Conservation (phyloP, 139 green algal genomes). For the Coelastrella sp. region DNA sequence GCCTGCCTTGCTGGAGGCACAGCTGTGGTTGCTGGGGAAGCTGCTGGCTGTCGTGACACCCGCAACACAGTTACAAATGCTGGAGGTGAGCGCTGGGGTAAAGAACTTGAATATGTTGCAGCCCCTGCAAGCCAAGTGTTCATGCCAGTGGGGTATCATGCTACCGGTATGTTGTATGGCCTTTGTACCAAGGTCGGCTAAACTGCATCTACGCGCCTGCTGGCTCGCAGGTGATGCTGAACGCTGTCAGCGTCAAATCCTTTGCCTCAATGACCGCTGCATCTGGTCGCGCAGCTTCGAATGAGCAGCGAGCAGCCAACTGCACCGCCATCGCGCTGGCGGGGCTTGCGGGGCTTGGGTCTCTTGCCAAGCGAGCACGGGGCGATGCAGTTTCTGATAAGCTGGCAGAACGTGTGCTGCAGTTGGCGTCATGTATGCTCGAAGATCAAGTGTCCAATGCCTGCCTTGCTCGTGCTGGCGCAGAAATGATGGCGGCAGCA, state of each 20-base stretch:
- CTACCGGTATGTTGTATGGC: too few relatives aligned
- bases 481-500: slow-evolving; percentile 75
- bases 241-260: too few relatives aligned
- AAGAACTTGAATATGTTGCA: too few relatives aligned
- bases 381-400: slow-evolving; percentile 6
- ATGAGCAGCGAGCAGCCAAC: slow-evolving; percentile 33
- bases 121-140: too few relatives aligned
- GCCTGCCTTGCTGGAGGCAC: slow-evolving; percentile 65
- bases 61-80: slow-evolving; percentile 63
- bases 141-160: too few relatives aligned
- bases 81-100: slow-evolving; percentile 68
- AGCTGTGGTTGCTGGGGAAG: slow-evolving; percentile 72
- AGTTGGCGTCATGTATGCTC: slow-evolving; percentile 47
- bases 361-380: slow-evolving; percentile 48
- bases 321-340: slow-evolving; percentile 51
- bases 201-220: too few relatives aligned
- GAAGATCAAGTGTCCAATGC: slow-evolving; percentile 28
- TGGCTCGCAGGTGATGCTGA: too few relatives aligned
- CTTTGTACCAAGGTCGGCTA: too few relatives aligned
- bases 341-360: slow-evolving; percentile 59
- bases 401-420: slow-evolving; percentile 31
- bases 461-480: slow-evolving; percentile 64
- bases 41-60: slow-evolving; percentile 59
- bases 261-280: too few relatives aligned
- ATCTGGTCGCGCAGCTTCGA: neutral